phyloP scores from a whole-genome alignment of 1,284 basidiomycete species.

The Schizophyllum commune region DNA sequence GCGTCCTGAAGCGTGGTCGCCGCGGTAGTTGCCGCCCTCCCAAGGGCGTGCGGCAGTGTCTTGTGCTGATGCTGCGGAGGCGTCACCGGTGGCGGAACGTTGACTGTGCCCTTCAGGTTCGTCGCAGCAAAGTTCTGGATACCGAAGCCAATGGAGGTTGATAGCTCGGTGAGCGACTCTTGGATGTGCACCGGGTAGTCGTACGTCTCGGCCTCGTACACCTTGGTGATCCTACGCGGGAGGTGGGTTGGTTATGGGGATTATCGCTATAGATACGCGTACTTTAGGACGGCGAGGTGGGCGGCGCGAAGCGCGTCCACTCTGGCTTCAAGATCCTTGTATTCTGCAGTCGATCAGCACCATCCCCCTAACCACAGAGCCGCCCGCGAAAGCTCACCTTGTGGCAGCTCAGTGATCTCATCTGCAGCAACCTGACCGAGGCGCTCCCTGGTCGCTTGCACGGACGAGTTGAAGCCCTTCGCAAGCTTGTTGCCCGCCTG shows the following conservation, averaged over 20 bases:
- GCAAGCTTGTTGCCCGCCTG: constrained; percentile 67
- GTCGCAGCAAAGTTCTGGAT: constrained; percentile 83
- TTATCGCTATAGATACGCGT: constrained; percentile 15
- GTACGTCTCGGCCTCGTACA: constrained; percentile 82
- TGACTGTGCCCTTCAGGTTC: constrained; percentile 78
- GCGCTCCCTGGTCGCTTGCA: constrained; percentile 87
- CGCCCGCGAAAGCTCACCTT: constrained; percentile 38
- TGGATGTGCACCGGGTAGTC: constrained; percentile 82
- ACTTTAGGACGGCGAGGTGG: constrained; percentile 80
- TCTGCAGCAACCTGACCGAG: constrained; percentile 84
- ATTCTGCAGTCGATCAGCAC: constrained; percentile 49
- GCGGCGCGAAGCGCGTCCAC: constrained; percentile 87
- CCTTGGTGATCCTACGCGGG: constrained; percentile 64
- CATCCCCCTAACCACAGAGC: background rate
- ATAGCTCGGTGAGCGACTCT: constrained; percentile 67
- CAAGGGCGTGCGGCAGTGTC: constrained; percentile 92
- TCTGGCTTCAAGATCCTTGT: constrained; percentile 90
- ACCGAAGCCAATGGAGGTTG: constrained; percentile 68
- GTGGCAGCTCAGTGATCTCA: constrained; percentile 92
- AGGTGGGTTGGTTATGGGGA: background rate
- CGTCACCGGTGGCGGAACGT: constrained; percentile 61
- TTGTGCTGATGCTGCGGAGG: constrained; percentile 66
- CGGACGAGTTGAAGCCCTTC: constrained; percentile 80
- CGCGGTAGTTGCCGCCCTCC: constrained; percentile 63
- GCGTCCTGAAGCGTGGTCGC: background rate